Percentiles rank a stretch among this genome's conserved stretches.
Evolutionary conservation across 192 early-diverging fungal species (phyloP).

Genomic region (Coemansia sp.): DNA sequence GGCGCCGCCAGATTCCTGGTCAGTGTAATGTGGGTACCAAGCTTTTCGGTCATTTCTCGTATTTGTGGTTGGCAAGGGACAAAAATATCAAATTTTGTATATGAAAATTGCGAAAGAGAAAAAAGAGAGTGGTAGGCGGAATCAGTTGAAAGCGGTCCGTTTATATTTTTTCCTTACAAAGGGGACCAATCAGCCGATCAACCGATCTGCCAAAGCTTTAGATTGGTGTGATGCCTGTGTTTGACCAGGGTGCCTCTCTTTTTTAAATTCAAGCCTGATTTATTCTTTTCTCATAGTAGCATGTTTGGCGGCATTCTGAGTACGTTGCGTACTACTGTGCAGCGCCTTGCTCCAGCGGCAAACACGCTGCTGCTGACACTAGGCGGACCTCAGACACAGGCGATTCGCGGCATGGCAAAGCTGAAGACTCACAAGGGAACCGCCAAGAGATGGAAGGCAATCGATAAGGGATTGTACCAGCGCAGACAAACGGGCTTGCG

Average conservation of each 20-base stretch:
- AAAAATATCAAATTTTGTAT: background rate
- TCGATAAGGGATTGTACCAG: slow-evolving; percentile 47
- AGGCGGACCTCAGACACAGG: slow-evolving; percentile 47
- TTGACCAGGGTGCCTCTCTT: no score
- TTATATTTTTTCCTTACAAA: background rate
- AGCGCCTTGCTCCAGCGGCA: slow-evolving; percentile 11
- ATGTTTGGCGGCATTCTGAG: slow-evolving; percentile 41
- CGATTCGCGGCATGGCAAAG: slow-evolving; percentile 51
- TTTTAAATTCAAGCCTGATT: background rate
- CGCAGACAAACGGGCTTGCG: slow-evolving; percentile 47
- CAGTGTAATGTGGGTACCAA: slow-evolving; percentile 19
- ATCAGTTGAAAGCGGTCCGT: background rate
- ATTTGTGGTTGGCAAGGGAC: background rate
- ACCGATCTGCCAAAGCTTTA: no score
- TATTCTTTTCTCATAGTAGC: background rate
- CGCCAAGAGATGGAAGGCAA: slow-evolving; percentile 52
- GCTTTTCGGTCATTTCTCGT: slow-evolving; percentile 13
- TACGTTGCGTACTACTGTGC: slow-evolving; percentile 19
- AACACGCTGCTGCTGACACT: slow-evolving; percentile 16
- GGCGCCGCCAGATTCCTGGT: slow-evolving; percentile 34
- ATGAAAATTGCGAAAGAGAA: no score
- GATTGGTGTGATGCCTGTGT: no score
- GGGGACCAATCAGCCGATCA: background rate
- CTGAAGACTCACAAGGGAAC: slow-evolving; percentile 57
- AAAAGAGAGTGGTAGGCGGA: no score